phyloP scores from a whole-genome alignment of 2,329 filamentous ascomycete species.

The Periconia digitata region DNA sequence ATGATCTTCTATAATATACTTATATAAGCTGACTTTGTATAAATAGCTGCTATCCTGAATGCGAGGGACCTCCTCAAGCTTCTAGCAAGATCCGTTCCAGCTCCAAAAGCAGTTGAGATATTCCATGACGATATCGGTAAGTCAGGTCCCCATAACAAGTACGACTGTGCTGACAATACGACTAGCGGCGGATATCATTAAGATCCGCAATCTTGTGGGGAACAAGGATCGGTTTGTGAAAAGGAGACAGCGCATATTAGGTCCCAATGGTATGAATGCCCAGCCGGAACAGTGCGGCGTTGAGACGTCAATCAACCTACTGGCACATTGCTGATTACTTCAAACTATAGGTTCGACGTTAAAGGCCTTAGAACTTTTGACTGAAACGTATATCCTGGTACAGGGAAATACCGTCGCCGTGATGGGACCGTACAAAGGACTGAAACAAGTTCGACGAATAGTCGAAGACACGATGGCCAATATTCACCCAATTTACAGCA shows the following conservation, averaged over 20 bases:
- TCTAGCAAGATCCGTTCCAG: constrained; percentile 79
- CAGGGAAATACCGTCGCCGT: constrained; percentile 93
- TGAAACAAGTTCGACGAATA: constrained; percentile 84
- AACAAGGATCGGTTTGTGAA: constrained; percentile 98
- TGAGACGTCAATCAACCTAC: no score
- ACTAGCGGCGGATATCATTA: constrained; percentile 96
- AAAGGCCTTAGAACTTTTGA: constrained; percentile 81
- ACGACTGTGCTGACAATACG: no score
- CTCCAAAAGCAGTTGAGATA: constrained; percentile 90
- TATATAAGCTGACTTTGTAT: no score
- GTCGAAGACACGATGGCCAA: constrained; percentile 97
- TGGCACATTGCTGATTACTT: no score
- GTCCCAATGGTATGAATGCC: constrained; percentile 89
- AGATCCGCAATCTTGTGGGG: constrained; percentile 84
- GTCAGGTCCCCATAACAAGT: no score
- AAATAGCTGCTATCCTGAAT: background rate
- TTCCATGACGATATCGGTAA: constrained; percentile 87
- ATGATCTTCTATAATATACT: no score
- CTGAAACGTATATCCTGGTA: constrained; percentile 79
- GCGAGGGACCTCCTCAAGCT: constrained; percentile 93
- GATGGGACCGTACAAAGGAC: constrained; percentile 89
- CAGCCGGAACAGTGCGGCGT: no score
- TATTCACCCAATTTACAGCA: constrained; percentile 85
- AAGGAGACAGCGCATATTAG: constrained; percentile 86
- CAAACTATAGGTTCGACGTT: no score